Evolutionary conservation across 1,284 basidiomycete species (phyloP).

Genomic region (Termitomyces sp.): DNA sequence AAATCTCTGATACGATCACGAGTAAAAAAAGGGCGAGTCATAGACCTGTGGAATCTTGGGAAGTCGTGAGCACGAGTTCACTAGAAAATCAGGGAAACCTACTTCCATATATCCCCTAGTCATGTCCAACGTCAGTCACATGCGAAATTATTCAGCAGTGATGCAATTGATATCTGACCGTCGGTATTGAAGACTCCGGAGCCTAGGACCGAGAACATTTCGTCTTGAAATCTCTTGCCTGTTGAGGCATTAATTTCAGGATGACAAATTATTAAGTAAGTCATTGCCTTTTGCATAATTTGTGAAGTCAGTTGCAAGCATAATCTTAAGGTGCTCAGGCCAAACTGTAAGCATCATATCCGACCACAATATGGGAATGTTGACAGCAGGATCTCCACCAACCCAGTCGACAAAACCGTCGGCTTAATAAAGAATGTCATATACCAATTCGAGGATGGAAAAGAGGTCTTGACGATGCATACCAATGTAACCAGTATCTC

Average conservation of each 20-base stretch:
- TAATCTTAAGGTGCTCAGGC: slow-evolving; percentile 38
- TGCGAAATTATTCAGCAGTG: background rate
- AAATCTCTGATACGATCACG: slow-evolving; percentile 49
- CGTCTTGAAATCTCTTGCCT: slow-evolving; percentile 32
- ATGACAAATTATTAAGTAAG: background rate
- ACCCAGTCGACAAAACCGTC: slow-evolving; percentile 15
- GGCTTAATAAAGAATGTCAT: slow-evolving; percentile 2
- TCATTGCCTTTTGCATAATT: slow-evolving; percentile 40
- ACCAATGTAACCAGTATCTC: slow-evolving; percentile 23
- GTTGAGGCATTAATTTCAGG: background rate
- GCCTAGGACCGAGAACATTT: slow-evolving; percentile 42
- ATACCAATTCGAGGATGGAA: background rate
- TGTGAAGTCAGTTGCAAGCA: slow-evolving; percentile 42
- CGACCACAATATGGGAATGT: slow-evolving; percentile 25
- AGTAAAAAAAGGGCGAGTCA: slow-evolving; percentile 54
- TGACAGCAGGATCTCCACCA: slow-evolving; percentile 12
- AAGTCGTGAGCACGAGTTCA: background rate
- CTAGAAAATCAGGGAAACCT: slow-evolving; percentile 11
- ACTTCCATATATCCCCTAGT: slow-evolving; percentile 50
- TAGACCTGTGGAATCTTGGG: slow-evolving; percentile 47
- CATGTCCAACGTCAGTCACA: background rate
- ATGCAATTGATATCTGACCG: slow-evolving; percentile 27
- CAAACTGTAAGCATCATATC: slow-evolving; percentile 32
- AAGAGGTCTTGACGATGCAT: background rate
- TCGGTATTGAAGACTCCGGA: slow-evolving; percentile 60